Base-by-base conservation (phyloP, 2,329 filamentous ascomycete genomes). In the Boeremia lycopersici region DNA sequence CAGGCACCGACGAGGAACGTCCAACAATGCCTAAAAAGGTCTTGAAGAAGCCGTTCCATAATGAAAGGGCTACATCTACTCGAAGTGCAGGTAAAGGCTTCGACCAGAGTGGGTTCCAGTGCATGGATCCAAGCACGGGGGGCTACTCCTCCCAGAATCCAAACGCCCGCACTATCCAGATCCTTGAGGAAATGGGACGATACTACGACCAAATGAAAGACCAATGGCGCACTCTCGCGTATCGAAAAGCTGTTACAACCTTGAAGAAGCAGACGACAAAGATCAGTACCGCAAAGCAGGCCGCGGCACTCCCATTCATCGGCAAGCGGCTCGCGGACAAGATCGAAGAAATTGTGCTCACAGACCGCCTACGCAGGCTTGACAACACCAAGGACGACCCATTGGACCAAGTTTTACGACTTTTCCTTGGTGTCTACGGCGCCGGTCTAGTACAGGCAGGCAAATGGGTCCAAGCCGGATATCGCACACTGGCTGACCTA, bases 291-390 rank as follows among this genome's bases (percentile, higher is more conserved):
- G 86, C 84, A 53, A 81, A 86, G 43, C 83, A 96, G 71, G 93
- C 93, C 0, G 76, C 82, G 10, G 73, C 76, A 2, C 80, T 97
- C 1, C 85, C 86, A 0, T 83, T 82, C 53, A 86, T 97, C 31
- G 93, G 93, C 7, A 66, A 79, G 10, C 83, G 90, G 1, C 78
- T 97, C 1, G 92, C 92, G 0, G 80, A 84, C 25, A 96, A 96
- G 73, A 95, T 98, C 59, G 90, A 95, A 65, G 93, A 97, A 70
- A 96, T 97, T 38, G 90, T 86, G 2, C 80, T 81, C 34, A 96
- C 91, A 0, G 84, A 91, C 65, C 80, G 81, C 25, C 82, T 97
- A 0, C 83, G 83, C 36, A 83, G 88, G 33, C 81, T 97, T 0
- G 89, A 96, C 30, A 85, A 87, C 63, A 85, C 89, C 0, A 82